These are phyloP conservation scores for Macrolepiota dolichaula DNA, from an alignment of 768 basidiomycete species.

Conservation along the genomic window DNA sequence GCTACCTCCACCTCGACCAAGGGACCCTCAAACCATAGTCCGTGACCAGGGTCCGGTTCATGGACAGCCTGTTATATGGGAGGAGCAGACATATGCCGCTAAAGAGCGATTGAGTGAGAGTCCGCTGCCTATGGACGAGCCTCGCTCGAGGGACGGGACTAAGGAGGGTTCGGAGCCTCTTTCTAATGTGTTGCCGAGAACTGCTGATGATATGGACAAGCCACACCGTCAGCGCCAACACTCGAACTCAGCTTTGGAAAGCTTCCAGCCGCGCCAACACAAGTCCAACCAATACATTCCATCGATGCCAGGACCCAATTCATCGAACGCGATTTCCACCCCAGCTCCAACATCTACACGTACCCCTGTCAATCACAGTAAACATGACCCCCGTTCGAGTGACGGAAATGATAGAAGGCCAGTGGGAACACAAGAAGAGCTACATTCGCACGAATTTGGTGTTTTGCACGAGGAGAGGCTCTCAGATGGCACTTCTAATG, in stretches of 20 bases:
- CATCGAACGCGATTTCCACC: neutral
- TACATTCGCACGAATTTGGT: neutral
- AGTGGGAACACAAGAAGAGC: neutral
- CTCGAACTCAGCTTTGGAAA: neutral
- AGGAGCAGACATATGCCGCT: slow-evolving; percentile 16
- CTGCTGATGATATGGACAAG: neutral
- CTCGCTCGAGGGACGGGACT: neutral
- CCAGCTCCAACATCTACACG: neutral
- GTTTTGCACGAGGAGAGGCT: neutral
- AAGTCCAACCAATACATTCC: neutral
- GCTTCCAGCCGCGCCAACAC: neutral
- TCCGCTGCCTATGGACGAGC: neutral
- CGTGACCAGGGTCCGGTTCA: neutral
- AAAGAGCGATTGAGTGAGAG: slow-evolving; percentile 17
- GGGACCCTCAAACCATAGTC: slow-evolving; percentile 11
- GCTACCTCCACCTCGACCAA: slow-evolving; percentile 41
- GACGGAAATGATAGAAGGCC: neutral
- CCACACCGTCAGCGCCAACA: neutral
- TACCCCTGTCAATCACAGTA: neutral
- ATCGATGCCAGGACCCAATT: neutral
- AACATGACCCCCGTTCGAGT: neutral
- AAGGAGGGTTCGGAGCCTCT: neutral
- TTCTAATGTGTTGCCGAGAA: neutral
- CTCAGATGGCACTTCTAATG: neutral
- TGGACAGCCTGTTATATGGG: neutral